Percentiles rank a stretch among this genome's conserved stretches.
Conservation (phyloP, 2,329 filamentous ascomycete genomes). For the Ascomycota sp. region DNA sequence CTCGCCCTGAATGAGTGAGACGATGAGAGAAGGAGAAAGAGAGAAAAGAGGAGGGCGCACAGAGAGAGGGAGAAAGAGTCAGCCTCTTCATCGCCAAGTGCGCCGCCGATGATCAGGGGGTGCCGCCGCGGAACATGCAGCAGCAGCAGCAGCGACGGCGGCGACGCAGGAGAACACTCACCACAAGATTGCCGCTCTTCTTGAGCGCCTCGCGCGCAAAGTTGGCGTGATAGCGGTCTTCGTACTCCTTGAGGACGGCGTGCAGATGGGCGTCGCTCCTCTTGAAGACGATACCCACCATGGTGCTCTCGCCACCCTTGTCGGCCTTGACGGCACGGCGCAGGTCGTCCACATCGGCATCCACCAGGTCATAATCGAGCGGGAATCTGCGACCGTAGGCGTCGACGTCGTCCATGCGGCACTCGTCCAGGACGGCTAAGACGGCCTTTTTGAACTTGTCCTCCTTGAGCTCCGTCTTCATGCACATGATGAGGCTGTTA, state of each 20-base stretch:
- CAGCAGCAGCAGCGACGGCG: too few relatives aligned
- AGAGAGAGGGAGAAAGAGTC: slow-evolving; percentile 1
- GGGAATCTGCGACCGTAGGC: slow-evolving; percentile 35
- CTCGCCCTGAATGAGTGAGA: slow-evolving; percentile 45
- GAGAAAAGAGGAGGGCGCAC: not conserved
- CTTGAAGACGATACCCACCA: slow-evolving; percentile 67
- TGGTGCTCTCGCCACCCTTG: slow-evolving; percentile 68
- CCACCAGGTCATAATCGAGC: slow-evolving; percentile 38
- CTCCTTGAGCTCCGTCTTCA: slow-evolving; percentile 81
- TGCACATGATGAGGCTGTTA: slow-evolving; percentile 63
- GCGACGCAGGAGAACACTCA: too few relatives aligned
- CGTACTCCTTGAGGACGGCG: slow-evolving; percentile 61
- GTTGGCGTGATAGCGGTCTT: slow-evolving; percentile 51
- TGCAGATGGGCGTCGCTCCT: slow-evolving; percentile 65
- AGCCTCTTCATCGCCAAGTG: too few relatives aligned
- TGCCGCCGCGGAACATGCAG: too few relatives aligned
- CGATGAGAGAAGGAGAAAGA: not conserved
- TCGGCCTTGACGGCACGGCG: slow-evolving; percentile 47
- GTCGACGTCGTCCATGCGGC: slow-evolving; percentile 64
- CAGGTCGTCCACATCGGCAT: slow-evolving; percentile 54
- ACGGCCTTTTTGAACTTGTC: slow-evolving; percentile 92
- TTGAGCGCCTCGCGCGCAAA: slow-evolving; percentile 74
- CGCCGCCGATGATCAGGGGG: too few relatives aligned
- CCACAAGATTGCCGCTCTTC: slow-evolving; percentile 82
- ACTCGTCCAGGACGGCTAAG: slow-evolving; percentile 61